These are phyloP conservation scores for Hypoxylon sp. DNA, from an alignment of 2,329 filamentous ascomycete species.

Conservation along the genomic window DNA sequence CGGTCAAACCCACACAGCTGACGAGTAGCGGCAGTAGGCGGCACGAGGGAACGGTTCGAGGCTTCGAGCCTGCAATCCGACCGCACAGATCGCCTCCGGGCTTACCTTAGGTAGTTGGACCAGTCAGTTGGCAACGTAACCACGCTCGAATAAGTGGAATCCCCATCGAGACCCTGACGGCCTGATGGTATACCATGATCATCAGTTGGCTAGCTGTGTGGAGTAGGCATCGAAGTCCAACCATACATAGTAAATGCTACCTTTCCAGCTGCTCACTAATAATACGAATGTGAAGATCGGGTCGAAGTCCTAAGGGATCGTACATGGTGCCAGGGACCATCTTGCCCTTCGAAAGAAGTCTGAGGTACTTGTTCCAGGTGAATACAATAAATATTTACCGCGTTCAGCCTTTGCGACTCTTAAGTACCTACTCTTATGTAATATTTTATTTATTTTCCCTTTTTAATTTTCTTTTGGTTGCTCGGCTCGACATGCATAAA, in stretches of 20 bases:
- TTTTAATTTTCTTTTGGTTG: slow-evolving; percentile 14
- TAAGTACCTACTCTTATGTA: background rate
- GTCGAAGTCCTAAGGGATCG: slow-evolving; percentile 38
- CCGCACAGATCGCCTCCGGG: slow-evolving; percentile 44
- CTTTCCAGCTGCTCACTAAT: slow-evolving; percentile 27
- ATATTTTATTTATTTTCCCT: slow-evolving; percentile 17
- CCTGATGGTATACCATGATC: slow-evolving; percentile 37
- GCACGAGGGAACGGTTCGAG: slow-evolving; percentile 40
- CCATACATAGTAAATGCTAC: slow-evolving; percentile 24
- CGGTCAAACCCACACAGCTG: slow-evolving; percentile 35
- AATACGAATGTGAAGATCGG: slow-evolving; percentile 29
- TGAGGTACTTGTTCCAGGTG: slow-evolving; percentile 22
- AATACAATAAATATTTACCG: slow-evolving; percentile 26
- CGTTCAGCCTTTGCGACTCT: slow-evolving; percentile 22
- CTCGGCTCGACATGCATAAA: slow-evolving; percentile 38
- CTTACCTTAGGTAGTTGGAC: slow-evolving; percentile 39
- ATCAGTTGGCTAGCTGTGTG: slow-evolving; percentile 35
- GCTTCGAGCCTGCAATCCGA: slow-evolving; percentile 32
- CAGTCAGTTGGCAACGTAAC: slow-evolving; percentile 44
- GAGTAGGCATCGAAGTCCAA: slow-evolving; percentile 26
- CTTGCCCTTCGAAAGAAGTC: slow-evolving; percentile 23
- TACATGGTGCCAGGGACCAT: slow-evolving; percentile 10
- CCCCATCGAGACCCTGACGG: slow-evolving; percentile 37
- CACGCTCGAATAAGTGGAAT: slow-evolving; percentile 41
- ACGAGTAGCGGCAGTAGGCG: slow-evolving; percentile 32